A percentile compares a stretch with the other conserved stretches of the same genome.
Evolutionary conservation across 2,329 filamentous ascomycete species (phyloP).

Genomic region (Endocalyx cinctus): DNA sequence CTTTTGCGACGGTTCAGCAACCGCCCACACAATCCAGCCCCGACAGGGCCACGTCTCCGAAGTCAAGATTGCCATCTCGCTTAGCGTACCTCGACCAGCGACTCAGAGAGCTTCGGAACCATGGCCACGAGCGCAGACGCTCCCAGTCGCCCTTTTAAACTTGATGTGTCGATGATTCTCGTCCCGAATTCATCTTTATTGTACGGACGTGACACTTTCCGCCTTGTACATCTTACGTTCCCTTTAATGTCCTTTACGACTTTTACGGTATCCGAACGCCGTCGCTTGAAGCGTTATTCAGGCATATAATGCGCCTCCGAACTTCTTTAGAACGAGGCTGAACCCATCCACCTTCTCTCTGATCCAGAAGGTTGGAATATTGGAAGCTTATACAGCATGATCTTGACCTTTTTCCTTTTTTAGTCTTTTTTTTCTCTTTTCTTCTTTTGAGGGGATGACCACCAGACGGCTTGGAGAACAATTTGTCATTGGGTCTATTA

Average conservation of each 20-base stretch:
- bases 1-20: conserved; percentile 56
- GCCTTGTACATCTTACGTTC: conserved; percentile 18
- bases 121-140: conserved; percentile 35
- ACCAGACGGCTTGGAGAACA: conserved; percentile 17
- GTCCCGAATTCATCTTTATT: conserved; percentile 5
- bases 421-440: conserved; percentile 8
- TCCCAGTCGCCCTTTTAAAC: conserved; percentile 47
- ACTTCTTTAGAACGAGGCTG: conserved; percentile 5
- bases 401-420: conserved; percentile 6
- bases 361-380: conserved; percentile 7
- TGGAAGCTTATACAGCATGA: conserved; percentile 2
- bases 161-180: conserved; percentile 9
- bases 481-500: conserved; percentile 13
- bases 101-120: conserved; percentile 49
- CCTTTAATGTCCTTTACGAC: conserved; percentile 22
- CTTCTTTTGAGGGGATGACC: too few species aligned
- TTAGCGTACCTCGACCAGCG: conserved; percentile 56
- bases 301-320: conserved; percentile 8
- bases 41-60: conserved; percentile 25
- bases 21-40: conserved; percentile 27
- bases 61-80: conserved; percentile 44
- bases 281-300: conserved; percentile 12
- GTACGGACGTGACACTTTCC: conserved; percentile 9
- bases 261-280: conserved; percentile 16
- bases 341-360: conserved; percentile 9